phyloP scores from a whole-genome alignment of 352 stramenopile genomes.

The Pythium scleroteichum region DNA sequence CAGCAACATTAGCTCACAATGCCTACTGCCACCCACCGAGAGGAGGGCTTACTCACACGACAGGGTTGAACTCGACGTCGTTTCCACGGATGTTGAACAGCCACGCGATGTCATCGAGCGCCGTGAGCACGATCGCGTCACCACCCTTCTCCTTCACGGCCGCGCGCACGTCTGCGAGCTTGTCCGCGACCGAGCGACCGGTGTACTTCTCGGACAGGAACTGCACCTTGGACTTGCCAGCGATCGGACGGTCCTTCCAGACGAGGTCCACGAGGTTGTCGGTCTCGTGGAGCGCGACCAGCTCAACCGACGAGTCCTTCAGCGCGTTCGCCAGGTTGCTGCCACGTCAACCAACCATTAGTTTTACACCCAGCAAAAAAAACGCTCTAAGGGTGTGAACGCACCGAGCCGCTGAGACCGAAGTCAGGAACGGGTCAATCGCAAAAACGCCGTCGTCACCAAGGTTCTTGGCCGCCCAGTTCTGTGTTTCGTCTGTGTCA shows the following conservation, averaged over 20 bases:
- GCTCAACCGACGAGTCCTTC: conserved; percentile 66
- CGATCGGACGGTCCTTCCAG: conserved; percentile 85
- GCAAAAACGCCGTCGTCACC: conserved; percentile 75
- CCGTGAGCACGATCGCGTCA: conserved; percentile 93
- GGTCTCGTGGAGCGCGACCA: conserved; percentile 72
- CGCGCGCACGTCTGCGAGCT: conserved; percentile 83
- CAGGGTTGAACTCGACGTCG: conserved; percentile 97
- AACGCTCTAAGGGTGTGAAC: no score
- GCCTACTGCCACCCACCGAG: background rate
- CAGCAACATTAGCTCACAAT: conserved; percentile 1
- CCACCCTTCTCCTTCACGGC: conserved; percentile 89
- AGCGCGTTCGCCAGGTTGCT: conserved; percentile 70
- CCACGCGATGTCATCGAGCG: conserved; percentile 97
- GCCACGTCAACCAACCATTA: background rate
- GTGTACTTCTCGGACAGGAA: conserved; percentile 94
- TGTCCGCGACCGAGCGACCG: conserved; percentile 89
- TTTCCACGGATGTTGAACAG: conserved; percentile 98
- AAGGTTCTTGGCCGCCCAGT: conserved; percentile 69
- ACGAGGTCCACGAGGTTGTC: conserved; percentile 96
- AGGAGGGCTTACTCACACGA: conserved; percentile 81
- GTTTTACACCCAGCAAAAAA: no score
- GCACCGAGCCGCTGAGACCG: conserved; percentile 80
- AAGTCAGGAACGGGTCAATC: conserved; percentile 95
- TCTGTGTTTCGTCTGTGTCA: conserved; percentile 26
- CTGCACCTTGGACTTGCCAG: conserved; percentile 80